phyloP scores from a whole-genome alignment of 352 stramenopile genomes.

The Globisporangium nodosum region DNA sequence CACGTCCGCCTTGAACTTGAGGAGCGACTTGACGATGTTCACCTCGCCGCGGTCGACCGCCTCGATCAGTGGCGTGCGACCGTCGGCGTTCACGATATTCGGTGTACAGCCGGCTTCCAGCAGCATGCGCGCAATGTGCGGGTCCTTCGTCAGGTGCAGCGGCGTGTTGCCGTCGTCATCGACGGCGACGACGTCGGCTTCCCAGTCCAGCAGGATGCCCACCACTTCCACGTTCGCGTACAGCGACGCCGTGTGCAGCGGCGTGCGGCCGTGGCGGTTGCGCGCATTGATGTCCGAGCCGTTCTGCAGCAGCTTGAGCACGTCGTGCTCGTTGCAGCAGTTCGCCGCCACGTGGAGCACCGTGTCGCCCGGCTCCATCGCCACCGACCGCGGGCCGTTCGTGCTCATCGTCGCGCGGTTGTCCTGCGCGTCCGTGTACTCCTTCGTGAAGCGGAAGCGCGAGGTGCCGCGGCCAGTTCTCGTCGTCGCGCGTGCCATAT shows the following conservation, averaged over 20 bases:
- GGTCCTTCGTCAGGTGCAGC: conserved; percentile 73
- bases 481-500: conserved; percentile 13
- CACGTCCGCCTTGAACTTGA: conserved; percentile 82
- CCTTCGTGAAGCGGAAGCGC: conserved; percentile 80
- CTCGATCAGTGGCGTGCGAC: conserved; percentile 74
- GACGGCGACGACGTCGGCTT: conserved; percentile 70
- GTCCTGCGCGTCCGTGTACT: conserved; percentile 53
- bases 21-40: conserved; percentile 69
- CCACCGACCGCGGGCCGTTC: conserved; percentile 61
- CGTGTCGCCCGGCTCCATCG: conserved; percentile 83
- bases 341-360: conserved; percentile 84
- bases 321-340: conserved; percentile 83
- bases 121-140: conserved; percentile 74
- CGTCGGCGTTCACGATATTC: conserved; percentile 81
- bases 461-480: conserved; percentile 39
- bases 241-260: conserved; percentile 74
- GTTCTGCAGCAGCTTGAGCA: conserved; percentile 82
- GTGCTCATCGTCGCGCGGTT: conserved; percentile 24
- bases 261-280: conserved; percentile 73
- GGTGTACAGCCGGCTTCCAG: conserved; percentile 76
- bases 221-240: conserved; percentile 83
- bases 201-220: conserved; percentile 74
- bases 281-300: conserved; percentile 81
- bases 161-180: conserved; percentile 84
- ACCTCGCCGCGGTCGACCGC: conserved; percentile 67